Conservation (phyloP, 139 green algal genomes). For the Asterochloris erici region DNA sequence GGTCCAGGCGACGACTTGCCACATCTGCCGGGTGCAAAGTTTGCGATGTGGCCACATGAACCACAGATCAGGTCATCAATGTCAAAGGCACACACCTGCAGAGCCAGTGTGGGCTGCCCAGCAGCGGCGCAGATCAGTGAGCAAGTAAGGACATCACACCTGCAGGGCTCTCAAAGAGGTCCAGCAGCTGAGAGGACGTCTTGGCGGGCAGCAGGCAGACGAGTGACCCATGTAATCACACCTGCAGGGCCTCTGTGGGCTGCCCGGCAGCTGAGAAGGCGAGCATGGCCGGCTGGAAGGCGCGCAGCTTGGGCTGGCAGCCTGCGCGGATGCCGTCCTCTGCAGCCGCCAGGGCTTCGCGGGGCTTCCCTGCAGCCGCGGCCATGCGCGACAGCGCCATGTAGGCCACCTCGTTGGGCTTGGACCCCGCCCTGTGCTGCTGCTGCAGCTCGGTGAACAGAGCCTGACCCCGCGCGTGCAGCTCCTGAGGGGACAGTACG, state of each 20-base stretch:
- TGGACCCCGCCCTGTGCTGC: not conserved
- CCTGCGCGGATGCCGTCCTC: slow-evolving; percentile 20
- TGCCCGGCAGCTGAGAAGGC: slow-evolving; percentile 37
- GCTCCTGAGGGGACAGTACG: not conserved
- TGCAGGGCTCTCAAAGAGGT: too few relatives aligned
- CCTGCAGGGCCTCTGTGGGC: slow-evolving; percentile 25
- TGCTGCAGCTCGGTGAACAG: slow-evolving; percentile 1
- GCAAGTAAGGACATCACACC: too few relatives aligned
- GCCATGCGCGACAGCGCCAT: slow-evolving; percentile 34
- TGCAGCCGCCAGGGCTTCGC: slow-evolving; percentile 33
- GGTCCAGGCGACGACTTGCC: too few relatives aligned
- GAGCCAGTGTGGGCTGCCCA: too few relatives aligned
- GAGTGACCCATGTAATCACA: not conserved
- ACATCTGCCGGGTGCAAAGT: too few relatives aligned
- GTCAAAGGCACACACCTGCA: too few relatives aligned
- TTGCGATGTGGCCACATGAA: too few relatives aligned
- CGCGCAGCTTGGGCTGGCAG: slow-evolving; percentile 29
- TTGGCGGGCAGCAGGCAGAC: slow-evolving; percentile 11
- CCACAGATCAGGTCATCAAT: too few relatives aligned
- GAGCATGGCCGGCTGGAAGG: slow-evolving; percentile 48
- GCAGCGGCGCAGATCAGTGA: too few relatives aligned
- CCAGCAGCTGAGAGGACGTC: too few relatives aligned
- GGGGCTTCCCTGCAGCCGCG: slow-evolving; percentile 29
- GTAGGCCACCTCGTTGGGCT: slow-evolving; percentile 25
- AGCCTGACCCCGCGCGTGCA: slow-evolving; percentile 17